Conservation (phyloP, 2,329 filamentous ascomycete species). For the Diaporthe vexans region DNA sequence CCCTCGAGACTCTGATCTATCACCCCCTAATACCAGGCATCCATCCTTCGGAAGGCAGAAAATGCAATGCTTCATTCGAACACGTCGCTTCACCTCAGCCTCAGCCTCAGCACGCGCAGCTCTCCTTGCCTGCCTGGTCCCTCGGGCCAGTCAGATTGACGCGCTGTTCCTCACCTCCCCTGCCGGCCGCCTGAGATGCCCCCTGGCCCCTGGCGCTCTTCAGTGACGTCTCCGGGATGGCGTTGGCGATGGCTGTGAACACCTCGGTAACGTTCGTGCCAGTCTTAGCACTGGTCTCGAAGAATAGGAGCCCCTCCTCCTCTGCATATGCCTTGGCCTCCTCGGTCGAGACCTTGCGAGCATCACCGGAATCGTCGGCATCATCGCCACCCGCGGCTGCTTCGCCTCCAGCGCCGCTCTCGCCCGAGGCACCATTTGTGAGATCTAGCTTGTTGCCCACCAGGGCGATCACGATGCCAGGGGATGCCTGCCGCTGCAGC, state of each 20-base stretch:
- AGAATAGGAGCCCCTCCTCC: conserved; percentile 94
- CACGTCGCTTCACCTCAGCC: conserved; percentile 6
- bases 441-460: conserved; percentile 98
- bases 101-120: conserved; percentile 83
- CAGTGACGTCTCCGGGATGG: conserved; percentile 95
- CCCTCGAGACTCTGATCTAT: conserved; percentile 35
- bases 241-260: conserved; percentile 97
- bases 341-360: conserved; percentile 89
- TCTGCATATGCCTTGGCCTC: conserved; percentile 95
- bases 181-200: conserved; percentile 69
- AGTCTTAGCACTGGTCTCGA: conserved; percentile 98
- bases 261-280: conserved; percentile 95
- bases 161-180: conserved; percentile 76
- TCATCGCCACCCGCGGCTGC: conserved; percentile 62
- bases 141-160: conserved; percentile 85
- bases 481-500: conserved; percentile 94
- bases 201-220: conserved; percentile 87
- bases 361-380: conserved; percentile 76
- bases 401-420: conserved; percentile 61
- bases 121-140: conserved; percentile 85
- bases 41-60: conserved; percentile 15
- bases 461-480: conserved; percentile 95
- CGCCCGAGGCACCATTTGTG: conserved; percentile 69
- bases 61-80: conserved; percentile 40
- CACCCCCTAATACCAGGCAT: conserved; percentile 8